These are phyloP conservation scores for Lagenaria siceraria DNA, from an alignment of 306 rosid species.

Conservation along the genomic window DNA sequence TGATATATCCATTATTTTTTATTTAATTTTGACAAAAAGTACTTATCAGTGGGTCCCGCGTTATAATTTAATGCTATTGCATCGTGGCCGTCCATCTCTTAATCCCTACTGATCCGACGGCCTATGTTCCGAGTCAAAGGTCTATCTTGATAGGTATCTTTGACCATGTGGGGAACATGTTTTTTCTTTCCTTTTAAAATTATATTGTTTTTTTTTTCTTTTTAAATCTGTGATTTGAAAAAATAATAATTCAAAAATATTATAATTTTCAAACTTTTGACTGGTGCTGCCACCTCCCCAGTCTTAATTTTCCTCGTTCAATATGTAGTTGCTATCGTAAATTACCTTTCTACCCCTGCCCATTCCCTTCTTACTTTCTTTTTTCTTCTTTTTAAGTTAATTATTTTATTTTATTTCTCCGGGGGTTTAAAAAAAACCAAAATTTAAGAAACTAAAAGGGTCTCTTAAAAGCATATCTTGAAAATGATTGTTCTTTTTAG, in stretches of 20 bases:
- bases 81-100: background rate
- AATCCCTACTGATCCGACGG: background rate
- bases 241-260: background rate
- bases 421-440: no score
- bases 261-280: conserved; percentile 45
- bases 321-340: background rate
- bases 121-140: conserved; percentile 22
- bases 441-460: no score
- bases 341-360: background rate
- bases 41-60: background rate
- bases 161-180: conserved; percentile 44
- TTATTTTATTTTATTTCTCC: no score
- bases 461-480: no score
- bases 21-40: no score
- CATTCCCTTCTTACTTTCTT: background rate
- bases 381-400: background rate
- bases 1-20: no score
- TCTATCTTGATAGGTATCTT: conserved; percentile 43
- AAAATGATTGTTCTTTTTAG: no score
- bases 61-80: background rate
- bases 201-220: background rate
- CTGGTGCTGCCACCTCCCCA: conserved; percentile 42
- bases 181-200: background rate
- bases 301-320: background rate
- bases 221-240: background rate